Conservation (phyloP, 169 alveolate genomes). For the Plasmodium falciparum region DNA sequence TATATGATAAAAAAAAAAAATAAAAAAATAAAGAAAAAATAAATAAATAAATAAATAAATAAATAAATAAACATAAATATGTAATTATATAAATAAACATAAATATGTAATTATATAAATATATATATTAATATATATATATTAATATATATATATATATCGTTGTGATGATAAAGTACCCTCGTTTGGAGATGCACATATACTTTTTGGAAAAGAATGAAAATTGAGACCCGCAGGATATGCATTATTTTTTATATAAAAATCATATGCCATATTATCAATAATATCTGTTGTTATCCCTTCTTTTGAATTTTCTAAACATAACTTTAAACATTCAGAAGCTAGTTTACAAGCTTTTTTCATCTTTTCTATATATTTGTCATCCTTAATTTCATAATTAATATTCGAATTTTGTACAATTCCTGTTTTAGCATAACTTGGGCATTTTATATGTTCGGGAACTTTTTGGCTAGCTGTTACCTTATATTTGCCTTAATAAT, state of each 20-base stretch:
- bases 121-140: background rate
- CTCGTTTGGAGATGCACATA: conserved; percentile 95
- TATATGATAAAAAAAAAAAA: conserved; percentile 1
- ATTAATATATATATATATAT: background rate
- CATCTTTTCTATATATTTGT: conserved; percentile 77
- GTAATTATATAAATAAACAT: background rate
- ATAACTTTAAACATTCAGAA: conserved; percentile 80
- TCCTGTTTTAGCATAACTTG: conserved; percentile 80
- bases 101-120: background rate
- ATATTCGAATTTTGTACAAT: conserved; percentile 31
- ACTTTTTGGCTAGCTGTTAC: conserved; percentile 75
- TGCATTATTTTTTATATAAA: conserved; percentile 89
- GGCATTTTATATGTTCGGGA: conserved; percentile 81
- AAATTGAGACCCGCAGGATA: conserved; percentile 96
- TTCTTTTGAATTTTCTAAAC: conserved; percentile 81
- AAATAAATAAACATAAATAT: background rate
- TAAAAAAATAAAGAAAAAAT: conserved; percentile 28
- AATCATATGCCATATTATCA: conserved; percentile 91
- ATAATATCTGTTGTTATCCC: conserved; percentile 93
- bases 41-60: no score
- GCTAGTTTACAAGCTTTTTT: conserved; percentile 83
- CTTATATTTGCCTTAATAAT: conserved; percentile 80
- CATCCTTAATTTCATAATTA: conserved; percentile 81
- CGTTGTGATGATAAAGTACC: conserved; percentile 20
- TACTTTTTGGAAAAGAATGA: conserved; percentile 94